Conservation (phyloP, 768 basidiomycete species). For the Udeniomyces megalosporus region DNA sequence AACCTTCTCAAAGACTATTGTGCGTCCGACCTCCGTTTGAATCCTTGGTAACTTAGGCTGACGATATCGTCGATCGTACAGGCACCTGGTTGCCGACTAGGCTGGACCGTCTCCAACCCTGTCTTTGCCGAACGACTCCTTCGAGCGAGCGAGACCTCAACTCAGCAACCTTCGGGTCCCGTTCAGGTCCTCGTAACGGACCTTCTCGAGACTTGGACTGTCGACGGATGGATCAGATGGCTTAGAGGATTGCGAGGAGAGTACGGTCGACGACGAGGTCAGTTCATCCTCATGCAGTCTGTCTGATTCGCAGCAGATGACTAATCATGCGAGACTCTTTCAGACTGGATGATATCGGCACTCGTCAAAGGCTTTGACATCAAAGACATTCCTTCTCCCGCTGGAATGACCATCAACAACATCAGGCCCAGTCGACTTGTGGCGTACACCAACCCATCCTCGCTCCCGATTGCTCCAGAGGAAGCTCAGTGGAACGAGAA, state of each 20-base stretch:
- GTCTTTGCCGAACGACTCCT: conserved; percentile 35
- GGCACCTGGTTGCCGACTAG: conserved; percentile 44
- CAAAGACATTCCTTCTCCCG: conserved; percentile 2
- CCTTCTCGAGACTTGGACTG: conserved; percentile 7
- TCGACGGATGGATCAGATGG: conserved; percentile 15
- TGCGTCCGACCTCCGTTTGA: neutral
- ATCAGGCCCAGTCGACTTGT: conserved; percentile 2
- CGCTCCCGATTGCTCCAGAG: neutral
- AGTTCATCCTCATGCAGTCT: neutral
- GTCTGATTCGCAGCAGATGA: neutral
- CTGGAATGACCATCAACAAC: neutral
- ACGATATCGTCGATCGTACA: too few species aligned
- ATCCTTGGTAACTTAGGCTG: too few species aligned
- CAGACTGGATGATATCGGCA: conserved; percentile 15
- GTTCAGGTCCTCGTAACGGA: conserved; percentile 7
- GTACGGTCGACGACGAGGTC: conserved; percentile 16
- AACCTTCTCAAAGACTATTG: conserved; percentile 16
- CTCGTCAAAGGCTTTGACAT: conserved; percentile 15
- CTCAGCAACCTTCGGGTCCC: conserved; percentile 15
- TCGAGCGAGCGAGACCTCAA: conserved; percentile 17
- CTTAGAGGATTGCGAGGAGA: conserved; percentile 14
- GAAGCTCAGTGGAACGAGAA: conserved; percentile 15
- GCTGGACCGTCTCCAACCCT: conserved; percentile 36
- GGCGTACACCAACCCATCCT: neutral
- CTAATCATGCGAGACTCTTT: neutral